Evolutionary conservation across 345 rosid genomes (phyloP).

Genomic region (Draba incana): DNA sequence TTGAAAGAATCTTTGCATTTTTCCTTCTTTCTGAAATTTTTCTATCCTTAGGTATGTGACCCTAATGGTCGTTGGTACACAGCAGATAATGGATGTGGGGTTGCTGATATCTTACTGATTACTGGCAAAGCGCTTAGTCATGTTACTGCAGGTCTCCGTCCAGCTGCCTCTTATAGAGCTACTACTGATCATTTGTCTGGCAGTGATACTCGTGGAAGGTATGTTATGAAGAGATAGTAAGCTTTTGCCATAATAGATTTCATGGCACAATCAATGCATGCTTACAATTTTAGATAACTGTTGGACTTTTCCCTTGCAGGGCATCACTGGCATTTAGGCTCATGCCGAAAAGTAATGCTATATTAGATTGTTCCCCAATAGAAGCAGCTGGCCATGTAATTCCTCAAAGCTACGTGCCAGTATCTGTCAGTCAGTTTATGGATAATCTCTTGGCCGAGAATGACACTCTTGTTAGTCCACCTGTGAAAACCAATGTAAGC

Average conservation of each 20-base stretch:
- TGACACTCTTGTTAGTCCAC: slow-evolving; percentile 58
- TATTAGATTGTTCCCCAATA: slow-evolving; percentile 94
- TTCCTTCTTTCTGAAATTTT: slow-evolving; percentile 25
- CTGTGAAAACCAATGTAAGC: slow-evolving; percentile 73
- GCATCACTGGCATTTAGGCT: slow-evolving; percentile 86
- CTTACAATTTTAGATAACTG: neutral
- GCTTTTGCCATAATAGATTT: slow-evolving; percentile 21
- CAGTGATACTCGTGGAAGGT: slow-evolving; percentile 76
- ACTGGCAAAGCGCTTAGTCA: slow-evolving; percentile 96
- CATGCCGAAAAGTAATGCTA: slow-evolving; percentile 93
- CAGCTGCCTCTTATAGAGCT: slow-evolving; percentile 75
- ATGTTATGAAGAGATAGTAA: slow-evolving; percentile 19
- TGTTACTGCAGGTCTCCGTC: slow-evolving; percentile 95
- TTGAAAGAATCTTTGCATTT: slow-evolving; percentile 18
- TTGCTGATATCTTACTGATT: slow-evolving; percentile 80
- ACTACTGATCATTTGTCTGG: slow-evolving; percentile 56
- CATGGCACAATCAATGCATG: slow-evolving; percentile 21
- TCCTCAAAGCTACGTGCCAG: slow-evolving; percentile 88
- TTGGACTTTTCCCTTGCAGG: slow-evolving; percentile 46
- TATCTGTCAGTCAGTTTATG: slow-evolving; percentile 98
- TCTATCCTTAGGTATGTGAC: slow-evolving; percentile 78
- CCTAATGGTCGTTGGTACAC: slow-evolving; percentile 96
- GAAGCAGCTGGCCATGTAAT: slow-evolving; percentile 96
- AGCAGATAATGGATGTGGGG: slow-evolving; percentile 76
- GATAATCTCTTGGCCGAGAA: slow-evolving; percentile 98